A percentile compares a stretch with the other conserved stretches of the same genome.
Evolutionary conservation across 2,329 filamentous ascomycete genomes (phyloP).

Genomic region (Stagonosporopsis tanaceti): DNA sequence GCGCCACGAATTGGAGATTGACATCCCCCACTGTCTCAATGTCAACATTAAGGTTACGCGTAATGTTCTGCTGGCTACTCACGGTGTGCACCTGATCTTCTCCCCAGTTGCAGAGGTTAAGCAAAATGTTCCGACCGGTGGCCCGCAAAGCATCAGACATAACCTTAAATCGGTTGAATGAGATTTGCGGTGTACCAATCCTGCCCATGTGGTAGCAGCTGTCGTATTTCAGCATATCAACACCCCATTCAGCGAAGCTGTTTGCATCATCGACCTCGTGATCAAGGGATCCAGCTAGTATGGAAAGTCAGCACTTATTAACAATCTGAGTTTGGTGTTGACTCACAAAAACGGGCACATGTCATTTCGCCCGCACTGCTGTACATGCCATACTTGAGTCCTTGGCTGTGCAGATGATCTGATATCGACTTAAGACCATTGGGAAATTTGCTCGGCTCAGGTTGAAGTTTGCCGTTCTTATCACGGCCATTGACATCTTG

Average conservation of each 20-base stretch:
- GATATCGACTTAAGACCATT: constrained; percentile 64
- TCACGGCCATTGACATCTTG: constrained; percentile 56
- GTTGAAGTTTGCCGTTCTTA: constrained; percentile 48
- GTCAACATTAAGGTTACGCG: constrained; percentile 3
- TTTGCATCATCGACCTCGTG: constrained; percentile 38
- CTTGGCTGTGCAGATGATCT: constrained; percentile 47
- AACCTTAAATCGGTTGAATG: constrained; percentile 39
- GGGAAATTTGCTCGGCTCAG: constrained; percentile 65
- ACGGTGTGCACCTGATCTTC: constrained; percentile 40
- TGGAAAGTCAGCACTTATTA: not conserved
- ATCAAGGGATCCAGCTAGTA: constrained; percentile 35
- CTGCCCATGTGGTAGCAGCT: constrained; percentile 46
- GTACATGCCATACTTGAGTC: constrained; percentile 71
- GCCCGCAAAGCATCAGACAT: constrained; percentile 37
- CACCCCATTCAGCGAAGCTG: constrained; percentile 42
- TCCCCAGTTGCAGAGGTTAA: constrained; percentile 49
- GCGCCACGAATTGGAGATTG: constrained; percentile 47
- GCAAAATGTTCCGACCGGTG: constrained; percentile 35
- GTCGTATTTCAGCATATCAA: constrained; percentile 50
- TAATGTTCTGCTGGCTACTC: not conserved
- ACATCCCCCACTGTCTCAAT: constrained; percentile 41
- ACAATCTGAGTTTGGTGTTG: not conserved
- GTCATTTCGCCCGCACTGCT: constrained; percentile 62
- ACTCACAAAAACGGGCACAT: constrained; percentile 62
- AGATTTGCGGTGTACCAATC: constrained; percentile 35